These are phyloP conservation scores for Fusarium nanum DNA, from an alignment of 2,329 filamentous ascomycete genomes.

Conservation along the genomic window DNA sequence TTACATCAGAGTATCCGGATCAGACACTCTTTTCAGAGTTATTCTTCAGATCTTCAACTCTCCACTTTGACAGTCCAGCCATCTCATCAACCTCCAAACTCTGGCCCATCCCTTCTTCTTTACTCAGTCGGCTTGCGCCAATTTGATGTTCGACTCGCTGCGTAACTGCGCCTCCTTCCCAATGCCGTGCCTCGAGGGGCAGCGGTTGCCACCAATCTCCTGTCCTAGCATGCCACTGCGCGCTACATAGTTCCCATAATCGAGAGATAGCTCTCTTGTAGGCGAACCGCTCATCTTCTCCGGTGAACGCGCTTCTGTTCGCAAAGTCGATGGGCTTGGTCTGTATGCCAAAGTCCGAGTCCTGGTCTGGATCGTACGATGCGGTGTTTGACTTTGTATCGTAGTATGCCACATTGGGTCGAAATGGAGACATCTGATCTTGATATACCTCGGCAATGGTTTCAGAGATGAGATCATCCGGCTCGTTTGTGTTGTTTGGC, in stretches of 20 bases:
- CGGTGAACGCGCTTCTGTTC: constrained; percentile 75
- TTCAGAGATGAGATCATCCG: constrained; percentile 57
- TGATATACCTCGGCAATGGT: constrained; percentile 77
- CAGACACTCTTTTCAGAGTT: constrained; percentile 34
- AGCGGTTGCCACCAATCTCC: constrained; percentile 80
- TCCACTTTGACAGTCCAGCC: constrained; percentile 55
- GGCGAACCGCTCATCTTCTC: constrained; percentile 84
- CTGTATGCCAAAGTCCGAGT: constrained; percentile 64
- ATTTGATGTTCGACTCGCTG: constrained; percentile 30
- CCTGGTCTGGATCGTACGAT: constrained; percentile 67
- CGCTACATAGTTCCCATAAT: constrained; percentile 85
- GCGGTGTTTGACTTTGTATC: constrained; percentile 58
- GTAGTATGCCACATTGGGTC: constrained; percentile 80
- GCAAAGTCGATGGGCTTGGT: constrained; percentile 70
- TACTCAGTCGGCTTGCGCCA: constrained; percentile 2
- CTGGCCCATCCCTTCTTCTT: constrained; percentile 50
- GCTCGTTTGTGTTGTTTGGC: constrained; percentile 29
- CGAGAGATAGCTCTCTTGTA: constrained; percentile 81
- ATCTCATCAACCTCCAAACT: constrained; percentile 53
- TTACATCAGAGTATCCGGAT: neutral
- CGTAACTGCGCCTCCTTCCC: constrained; percentile 64
- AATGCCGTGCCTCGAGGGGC: constrained; percentile 70
- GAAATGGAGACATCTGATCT: constrained; percentile 79
- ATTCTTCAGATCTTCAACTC: constrained; percentile 50
- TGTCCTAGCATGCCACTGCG: constrained; percentile 74